Percentiles rank a stretch among this genome's conserved stretches.
Conservation (phyloP, 495 filamentous ascomycete genomes). For the Aspergillus ostianus region DNA sequence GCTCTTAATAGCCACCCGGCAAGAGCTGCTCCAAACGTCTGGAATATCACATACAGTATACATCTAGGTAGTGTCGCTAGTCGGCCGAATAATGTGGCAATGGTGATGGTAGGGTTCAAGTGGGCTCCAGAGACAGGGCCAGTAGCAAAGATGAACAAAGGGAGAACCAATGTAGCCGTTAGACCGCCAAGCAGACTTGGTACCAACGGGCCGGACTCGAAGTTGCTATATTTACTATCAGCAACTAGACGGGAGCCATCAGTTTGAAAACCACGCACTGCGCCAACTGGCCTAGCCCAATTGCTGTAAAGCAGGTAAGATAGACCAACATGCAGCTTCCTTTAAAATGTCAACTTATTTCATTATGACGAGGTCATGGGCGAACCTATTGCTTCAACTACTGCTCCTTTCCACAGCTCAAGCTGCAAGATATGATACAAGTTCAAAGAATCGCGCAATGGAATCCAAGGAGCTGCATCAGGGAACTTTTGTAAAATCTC, state of each 20-base stretch:
- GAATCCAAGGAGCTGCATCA: constrained; percentile 45
- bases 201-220: constrained; percentile 24
- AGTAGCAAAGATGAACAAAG: constrained; percentile 49
- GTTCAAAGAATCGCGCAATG: constrained; percentile 32
- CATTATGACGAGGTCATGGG: no score
- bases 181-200: constrained; percentile 28
- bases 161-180: constrained; percentile 43
- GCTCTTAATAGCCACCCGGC: constrained; percentile 43
- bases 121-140: constrained; percentile 49
- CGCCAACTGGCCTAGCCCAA: no score
- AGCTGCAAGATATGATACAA: no score
- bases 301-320: no score
- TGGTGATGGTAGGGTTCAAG: constrained; percentile 50
- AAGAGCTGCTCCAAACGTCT: constrained; percentile 44
- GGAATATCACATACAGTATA: constrained; percentile 40
- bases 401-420: constrained; percentile 45
- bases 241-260: no score
- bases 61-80: constrained; percentile 46
- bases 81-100: constrained; percentile 50
- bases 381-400: constrained; percentile 37
- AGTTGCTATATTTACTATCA: no score
- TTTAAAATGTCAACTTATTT: no score
- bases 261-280: no score
- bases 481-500: constrained; percentile 34
- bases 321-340: no score